A percentile compares a stretch with the other conserved stretches of the same genome.
These are phyloP conservation scores for Candida boleticola DNA, from an alignment of 805 yeast species.

Conservation along the genomic window DNA sequence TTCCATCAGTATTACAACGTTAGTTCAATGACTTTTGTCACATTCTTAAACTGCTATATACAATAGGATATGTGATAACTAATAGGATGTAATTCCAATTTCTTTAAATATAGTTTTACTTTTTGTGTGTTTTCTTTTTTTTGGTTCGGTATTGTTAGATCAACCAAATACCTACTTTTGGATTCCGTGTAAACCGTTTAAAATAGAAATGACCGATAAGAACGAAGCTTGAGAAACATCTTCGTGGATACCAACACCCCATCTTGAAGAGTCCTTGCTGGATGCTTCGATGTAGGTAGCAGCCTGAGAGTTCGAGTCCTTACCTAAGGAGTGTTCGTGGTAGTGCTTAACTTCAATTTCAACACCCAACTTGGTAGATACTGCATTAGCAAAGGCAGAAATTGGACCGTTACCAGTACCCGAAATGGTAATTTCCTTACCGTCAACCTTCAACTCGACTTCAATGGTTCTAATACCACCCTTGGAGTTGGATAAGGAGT, in stretches of 20 bases:
- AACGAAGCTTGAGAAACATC: constrained; percentile 49
- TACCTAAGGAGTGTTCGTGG: constrained; percentile 71
- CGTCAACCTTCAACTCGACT: constrained; percentile 50
- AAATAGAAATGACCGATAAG: constrained; percentile 61
- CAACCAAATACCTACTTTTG: no score
- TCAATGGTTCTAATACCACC: constrained; percentile 41
- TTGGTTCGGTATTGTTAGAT: no score
- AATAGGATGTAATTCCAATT: no score
- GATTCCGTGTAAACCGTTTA: constrained; percentile 50
- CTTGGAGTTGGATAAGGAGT: constrained; percentile 41
- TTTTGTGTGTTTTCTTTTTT: no score
- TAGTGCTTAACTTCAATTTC: constrained; percentile 64
- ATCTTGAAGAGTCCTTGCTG: constrained; percentile 30
- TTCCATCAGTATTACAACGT: no score
- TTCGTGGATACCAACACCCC: constrained; percentile 46
- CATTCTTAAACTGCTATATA: no score
- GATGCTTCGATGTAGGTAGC: constrained; percentile 67
- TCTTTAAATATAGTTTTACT: no score
- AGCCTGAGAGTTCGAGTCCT: constrained; percentile 69
- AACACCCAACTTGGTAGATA: constrained; percentile 50
- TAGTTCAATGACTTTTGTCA: no score
- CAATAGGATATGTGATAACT: no score
- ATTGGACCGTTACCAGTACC: constrained; percentile 81
- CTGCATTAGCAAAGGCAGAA: constrained; percentile 67
- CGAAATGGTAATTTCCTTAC: constrained; percentile 32